Percentiles rank a stretch among this genome's conserved stretches.
phyloP scores from a whole-genome alignment of 148 eudicot genomes.

The Nyssa sinensis region DNA sequence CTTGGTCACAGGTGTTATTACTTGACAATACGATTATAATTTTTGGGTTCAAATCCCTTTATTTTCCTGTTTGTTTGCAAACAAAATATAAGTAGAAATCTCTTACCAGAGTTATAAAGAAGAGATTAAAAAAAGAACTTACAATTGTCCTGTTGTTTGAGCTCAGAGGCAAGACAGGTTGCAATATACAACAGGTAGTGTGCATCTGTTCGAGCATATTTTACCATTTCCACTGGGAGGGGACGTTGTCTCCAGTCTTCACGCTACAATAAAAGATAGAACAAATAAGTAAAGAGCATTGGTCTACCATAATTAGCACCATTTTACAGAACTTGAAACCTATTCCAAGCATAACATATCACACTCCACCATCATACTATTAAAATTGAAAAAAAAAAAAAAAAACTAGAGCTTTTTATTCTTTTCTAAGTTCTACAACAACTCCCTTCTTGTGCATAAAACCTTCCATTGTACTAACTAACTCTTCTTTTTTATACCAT shows the following conservation, averaged over 20 bases:
- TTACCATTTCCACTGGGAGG: conserved; percentile 72
- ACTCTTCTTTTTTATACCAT: no score
- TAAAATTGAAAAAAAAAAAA: background rate
- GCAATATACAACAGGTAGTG: conserved; percentile 89
- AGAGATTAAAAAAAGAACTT: conserved; percentile 15
- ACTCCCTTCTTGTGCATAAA: background rate
- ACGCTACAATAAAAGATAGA: conserved; percentile 41
- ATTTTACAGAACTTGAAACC: background rate
- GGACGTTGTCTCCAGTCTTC: conserved; percentile 99
- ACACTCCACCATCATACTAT: background rate
- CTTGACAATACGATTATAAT: background rate
- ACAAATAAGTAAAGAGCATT: conserved; percentile 10
- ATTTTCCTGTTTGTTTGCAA: background rate
- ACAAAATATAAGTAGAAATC: background rate
- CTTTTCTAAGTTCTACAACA: background rate
- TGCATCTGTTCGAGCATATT: conserved; percentile 86
- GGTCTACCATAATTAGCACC: background rate
- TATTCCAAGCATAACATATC: no score
- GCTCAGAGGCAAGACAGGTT: conserved; percentile 69
- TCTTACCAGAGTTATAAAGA: background rate
- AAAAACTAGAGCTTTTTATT: background rate
- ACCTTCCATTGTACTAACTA: background rate
- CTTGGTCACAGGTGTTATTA: no score
- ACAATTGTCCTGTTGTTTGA: conserved; percentile 48
- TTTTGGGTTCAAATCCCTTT: background rate